Evolutionary conservation across 106 monocot species (phyloP), one percentile per base, ranked within the genome.

Genomic region (Triglochin maritima): DNA sequence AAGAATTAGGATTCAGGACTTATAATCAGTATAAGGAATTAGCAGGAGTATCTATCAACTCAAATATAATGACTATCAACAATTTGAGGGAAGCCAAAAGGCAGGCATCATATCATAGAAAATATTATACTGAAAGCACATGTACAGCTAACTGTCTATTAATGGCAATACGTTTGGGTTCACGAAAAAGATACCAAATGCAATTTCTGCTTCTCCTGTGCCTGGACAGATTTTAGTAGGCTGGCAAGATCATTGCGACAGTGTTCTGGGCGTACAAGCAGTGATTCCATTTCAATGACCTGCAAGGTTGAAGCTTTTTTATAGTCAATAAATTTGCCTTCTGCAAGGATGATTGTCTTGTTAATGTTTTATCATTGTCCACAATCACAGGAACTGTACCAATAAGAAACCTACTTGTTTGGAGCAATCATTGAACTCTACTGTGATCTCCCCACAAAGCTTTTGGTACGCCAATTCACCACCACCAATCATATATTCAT

Each of bases 381-480:
- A 29, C 29, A 29, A 0, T 29, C 29, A 29, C 29, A 29, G 29
- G 29, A 29, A 29, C 29, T 29, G 29, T 29, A 29, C 29, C 16
- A 54, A 17, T 10, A 44, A 70, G 15, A 60, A 47, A 62, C 57
- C 8, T 74, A 86, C 96, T 64, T 88, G 76, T 75, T 89, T 91
- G 44, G 91, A 98, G 82, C 96, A 98, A 67, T 98, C 87, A 74
- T 82, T 91, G 69, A 98, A 98, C 62, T 91, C 96, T 54, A 59
- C 60, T 42, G 91, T 98, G 52, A 91, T 68, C 67, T 88, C 91
- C 58, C 71, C 67, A 72, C 96, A 98, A 57, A 98, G 82, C 64
- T 86, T 73, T 72, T 98, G 96, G 62, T 86, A 91, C 17, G 71
- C 83, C 50, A 80, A 67, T 7, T 91, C 96, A 10, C 76, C 88